Conservation (phyloP, 2,329 filamentous ascomycete genomes). For the Blastomyces parvus region DNA sequence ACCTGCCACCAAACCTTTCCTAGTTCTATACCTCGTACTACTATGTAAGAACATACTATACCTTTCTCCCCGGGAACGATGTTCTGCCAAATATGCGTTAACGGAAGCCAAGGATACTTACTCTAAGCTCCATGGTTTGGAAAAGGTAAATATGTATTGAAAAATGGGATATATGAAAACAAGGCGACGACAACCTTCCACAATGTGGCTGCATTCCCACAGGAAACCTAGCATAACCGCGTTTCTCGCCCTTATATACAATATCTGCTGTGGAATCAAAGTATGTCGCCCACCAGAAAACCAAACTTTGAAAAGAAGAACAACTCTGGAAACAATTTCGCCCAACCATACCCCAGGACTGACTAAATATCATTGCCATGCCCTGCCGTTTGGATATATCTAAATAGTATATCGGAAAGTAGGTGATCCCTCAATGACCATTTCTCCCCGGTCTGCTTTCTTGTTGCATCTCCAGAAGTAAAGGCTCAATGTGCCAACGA, state of each 20-base stretch:
- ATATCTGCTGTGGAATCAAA: not conserved
- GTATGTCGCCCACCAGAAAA: not conserved
- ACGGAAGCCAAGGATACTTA: not conserved
- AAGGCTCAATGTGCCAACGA: conserved; percentile 22
- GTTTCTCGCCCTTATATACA: not conserved
- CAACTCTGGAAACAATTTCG: not conserved
- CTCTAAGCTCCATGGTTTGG: not conserved
- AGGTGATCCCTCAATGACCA: conserved; percentile 27
- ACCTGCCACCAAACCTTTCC: not conserved
- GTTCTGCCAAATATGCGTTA: not conserved
- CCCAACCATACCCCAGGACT: not conserved
- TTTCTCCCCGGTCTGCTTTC: conserved; percentile 27
- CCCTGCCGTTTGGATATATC: not conserved
- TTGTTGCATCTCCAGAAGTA: conserved; percentile 28
- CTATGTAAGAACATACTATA: not conserved
- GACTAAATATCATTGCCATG: not conserved
- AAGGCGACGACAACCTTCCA: not conserved
- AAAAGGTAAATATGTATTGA: not conserved
- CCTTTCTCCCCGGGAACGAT: not conserved
- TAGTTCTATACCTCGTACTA: not conserved
- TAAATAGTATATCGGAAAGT: conserved; percentile 32
- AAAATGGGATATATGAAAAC: not conserved
- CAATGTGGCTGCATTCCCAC: not conserved
- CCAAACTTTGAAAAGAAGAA: not conserved
- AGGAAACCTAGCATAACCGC: not conserved